A percentile compares a stretch with the other conserved stretches of the same genome.
These are phyloP conservation scores for Plasmodium gallinaceum DNA, from an alignment of 169 alveolate species.

Conservation along the genomic window DNA sequence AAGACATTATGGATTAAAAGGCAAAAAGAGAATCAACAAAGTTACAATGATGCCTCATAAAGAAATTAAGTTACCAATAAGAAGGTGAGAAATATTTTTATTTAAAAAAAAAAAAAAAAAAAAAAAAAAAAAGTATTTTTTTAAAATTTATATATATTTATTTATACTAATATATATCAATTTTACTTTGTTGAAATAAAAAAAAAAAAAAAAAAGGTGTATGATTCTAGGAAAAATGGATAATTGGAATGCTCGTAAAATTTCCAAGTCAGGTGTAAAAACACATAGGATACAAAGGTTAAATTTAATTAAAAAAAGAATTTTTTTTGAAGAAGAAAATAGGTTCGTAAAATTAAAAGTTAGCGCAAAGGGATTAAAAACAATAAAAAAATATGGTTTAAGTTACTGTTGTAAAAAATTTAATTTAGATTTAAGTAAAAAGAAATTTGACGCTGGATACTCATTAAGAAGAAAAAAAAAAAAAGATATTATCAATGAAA, in stretches of 20 bases:
- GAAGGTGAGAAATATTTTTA: constrained; percentile 80
- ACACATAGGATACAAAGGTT: constrained; percentile 85
- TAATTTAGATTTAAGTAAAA: constrained; percentile 84
- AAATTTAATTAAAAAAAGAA: constrained; percentile 86
- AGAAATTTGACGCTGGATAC: constrained; percentile 88
- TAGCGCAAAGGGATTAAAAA: constrained; percentile 88
- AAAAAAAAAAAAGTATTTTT: too few relatives aligned
- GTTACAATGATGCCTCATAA: constrained; percentile 84
- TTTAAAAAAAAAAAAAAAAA: neutral
- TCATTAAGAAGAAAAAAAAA: constrained; percentile 72
- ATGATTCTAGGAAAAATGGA: constrained; percentile 91
- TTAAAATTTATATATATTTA: neutral
- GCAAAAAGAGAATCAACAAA: constrained; percentile 86
- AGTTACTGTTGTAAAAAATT: constrained; percentile 88
- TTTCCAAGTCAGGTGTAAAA: constrained; percentile 86
- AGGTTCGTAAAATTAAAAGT: constrained; percentile 85
- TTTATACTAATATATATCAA: neutral
- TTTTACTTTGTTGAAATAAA: constrained; percentile 1
- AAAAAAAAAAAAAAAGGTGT: constrained; percentile 80
- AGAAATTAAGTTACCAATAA: constrained; percentile 83
- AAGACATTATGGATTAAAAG: constrained; percentile 85
- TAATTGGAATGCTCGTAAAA: constrained; percentile 85
- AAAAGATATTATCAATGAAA: constrained; percentile 7
- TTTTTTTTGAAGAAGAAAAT: constrained; percentile 86
- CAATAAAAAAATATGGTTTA: constrained; percentile 88